Percentiles rank a stretch among this genome's conserved stretches.
Evolutionary conservation across 164 flowering plant genomes (phyloP).

Genomic region (Hamamelis virginiana): DNA sequence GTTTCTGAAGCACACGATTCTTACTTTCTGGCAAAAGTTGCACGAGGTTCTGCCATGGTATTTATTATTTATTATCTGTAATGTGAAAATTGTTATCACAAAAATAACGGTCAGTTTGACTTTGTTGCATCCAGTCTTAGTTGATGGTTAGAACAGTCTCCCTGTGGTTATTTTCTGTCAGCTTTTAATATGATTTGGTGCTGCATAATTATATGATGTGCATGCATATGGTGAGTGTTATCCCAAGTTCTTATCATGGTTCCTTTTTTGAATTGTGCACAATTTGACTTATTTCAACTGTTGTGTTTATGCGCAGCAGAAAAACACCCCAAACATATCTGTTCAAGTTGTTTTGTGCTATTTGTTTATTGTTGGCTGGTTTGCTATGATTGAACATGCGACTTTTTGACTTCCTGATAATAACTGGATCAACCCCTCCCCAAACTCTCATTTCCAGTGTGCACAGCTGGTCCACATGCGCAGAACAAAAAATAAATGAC

Average conservation of each 20-base stretch:
- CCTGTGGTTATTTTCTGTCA: too few relatives aligned
- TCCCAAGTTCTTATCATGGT: not conserved
- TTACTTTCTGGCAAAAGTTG: constrained; percentile 94
- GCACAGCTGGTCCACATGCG: too few relatives aligned
- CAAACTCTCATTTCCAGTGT: too few relatives aligned
- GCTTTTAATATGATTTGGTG: not conserved
- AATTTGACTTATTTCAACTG: not conserved
- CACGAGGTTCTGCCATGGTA: constrained; percentile 91
- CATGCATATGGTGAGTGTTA: not conserved
- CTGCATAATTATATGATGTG: not conserved
- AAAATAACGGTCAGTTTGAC: not conserved
- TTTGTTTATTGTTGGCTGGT: too few relatives aligned
- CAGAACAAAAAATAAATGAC: too few relatives aligned
- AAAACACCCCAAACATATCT: too few relatives aligned
- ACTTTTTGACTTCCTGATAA: too few relatives aligned
- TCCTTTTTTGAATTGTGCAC: not conserved
- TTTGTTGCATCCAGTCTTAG: not conserved
- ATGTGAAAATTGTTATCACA: not conserved
- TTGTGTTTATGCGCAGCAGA: not conserved
- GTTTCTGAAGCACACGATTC: constrained; percentile 98
- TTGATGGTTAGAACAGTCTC: not conserved
- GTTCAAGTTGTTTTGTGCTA: too few relatives aligned
- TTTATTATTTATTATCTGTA: not conserved
- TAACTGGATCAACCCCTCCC: too few relatives aligned
- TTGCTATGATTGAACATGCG: too few relatives aligned